Evolutionary conservation across 805 yeast genomes (phyloP).

Genomic region (Cephaloascus fragrans): DNA sequence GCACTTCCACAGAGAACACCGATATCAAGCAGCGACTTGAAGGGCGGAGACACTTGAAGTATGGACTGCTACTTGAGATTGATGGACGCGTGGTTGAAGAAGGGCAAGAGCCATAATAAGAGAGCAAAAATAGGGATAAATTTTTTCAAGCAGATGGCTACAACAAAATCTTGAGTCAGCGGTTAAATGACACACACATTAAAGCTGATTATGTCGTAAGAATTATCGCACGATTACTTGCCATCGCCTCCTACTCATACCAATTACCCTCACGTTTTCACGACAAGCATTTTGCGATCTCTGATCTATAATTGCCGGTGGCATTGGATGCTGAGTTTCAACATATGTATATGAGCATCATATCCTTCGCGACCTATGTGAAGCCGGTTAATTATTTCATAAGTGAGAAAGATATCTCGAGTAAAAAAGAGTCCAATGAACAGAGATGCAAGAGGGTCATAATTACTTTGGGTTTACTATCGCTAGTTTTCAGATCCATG

Average conservation of each 20-base stretch:
- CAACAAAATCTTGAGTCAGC: neutral
- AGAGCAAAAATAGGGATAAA: too few species aligned
- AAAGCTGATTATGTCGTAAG: neutral
- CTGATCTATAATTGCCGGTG: neutral
- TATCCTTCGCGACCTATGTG: neutral
- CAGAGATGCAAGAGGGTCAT: neutral
- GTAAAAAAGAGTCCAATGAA: neutral
- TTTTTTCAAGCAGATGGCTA: neutral
- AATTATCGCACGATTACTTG: neutral
- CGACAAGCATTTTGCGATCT: neutral
- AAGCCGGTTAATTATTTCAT: neutral
- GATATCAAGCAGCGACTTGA: too few species aligned
- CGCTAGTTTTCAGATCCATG: neutral
- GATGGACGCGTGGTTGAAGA: too few species aligned
- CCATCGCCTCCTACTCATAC: neutral
- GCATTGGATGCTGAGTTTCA: neutral
- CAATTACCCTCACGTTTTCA: neutral
- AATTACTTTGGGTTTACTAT: neutral
- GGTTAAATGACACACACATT: neutral
- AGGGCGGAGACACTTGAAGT: too few species aligned
- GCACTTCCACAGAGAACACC: too few species aligned
- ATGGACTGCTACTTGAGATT: too few species aligned
- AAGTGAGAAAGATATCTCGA: neutral
- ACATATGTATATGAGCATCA: neutral
- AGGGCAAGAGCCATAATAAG: too few species aligned